phyloP scores from a whole-genome alignment of 495 filamentous ascomycete species.

The Neurospora sp. region DNA sequence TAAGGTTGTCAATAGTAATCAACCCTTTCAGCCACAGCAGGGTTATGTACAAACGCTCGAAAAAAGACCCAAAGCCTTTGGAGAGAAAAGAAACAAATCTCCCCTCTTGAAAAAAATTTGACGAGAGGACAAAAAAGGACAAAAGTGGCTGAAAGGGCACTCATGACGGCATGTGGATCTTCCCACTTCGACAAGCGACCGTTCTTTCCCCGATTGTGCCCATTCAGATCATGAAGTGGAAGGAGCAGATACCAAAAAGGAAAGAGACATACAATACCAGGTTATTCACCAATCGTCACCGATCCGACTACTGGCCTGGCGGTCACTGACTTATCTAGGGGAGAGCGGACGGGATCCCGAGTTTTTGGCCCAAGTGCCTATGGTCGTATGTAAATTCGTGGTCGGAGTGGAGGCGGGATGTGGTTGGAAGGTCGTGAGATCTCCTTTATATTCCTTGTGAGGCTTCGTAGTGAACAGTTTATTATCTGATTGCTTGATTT shows the following conservation, averaged over 20 bases:
- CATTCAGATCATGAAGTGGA: too few species aligned
- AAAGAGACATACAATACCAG: background rate
- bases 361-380: slow-evolving; percentile 10
- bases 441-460: background rate
- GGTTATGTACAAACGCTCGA: too few species aligned
- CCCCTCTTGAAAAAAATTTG: too few species aligned
- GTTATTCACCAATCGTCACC: background rate
- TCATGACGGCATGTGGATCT: background rate
- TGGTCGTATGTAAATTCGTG: background rate
- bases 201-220: background rate
- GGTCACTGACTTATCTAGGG: slow-evolving; percentile 28
- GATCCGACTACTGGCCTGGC: background rate
- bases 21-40: too few species aligned
- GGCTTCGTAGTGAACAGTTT: too few species aligned
- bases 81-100: too few species aligned
- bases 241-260: background rate
- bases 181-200: background rate
- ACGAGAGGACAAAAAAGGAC: too few species aligned
- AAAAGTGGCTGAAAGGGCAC: too few species aligned
- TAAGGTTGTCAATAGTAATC: too few species aligned
- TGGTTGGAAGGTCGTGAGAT: background rate
- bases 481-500: background rate
- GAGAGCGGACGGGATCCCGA: slow-evolving; percentile 44
- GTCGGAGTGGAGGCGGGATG: background rate
- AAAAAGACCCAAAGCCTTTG: too few species aligned